Percentiles rank a stretch among this genome's conserved stretches.
Conservation (phyloP, 2,329 filamentous ascomycete genomes). For the Pseudogymnoascus sp. region DNA sequence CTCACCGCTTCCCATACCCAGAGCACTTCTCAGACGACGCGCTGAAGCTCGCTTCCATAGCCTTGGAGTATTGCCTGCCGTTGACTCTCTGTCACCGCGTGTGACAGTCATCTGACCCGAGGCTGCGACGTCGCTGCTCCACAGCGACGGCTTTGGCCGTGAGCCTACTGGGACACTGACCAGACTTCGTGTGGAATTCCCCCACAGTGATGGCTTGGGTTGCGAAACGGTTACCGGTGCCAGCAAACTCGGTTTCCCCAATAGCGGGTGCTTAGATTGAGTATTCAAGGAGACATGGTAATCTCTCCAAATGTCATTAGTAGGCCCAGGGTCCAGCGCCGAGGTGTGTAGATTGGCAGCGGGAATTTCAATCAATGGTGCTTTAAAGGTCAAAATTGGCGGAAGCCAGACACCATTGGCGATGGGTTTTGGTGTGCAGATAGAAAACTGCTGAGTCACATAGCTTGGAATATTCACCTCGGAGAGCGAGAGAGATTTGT, state of each 20-base stretch:
- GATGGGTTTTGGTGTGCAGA: not conserved
- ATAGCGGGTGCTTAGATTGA: not conserved
- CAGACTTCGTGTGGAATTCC: not conserved
- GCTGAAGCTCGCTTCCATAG: not conserved
- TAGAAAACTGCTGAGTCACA: not conserved
- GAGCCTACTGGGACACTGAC: not conserved
- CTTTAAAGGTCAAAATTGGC: not conserved
- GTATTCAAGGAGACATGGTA: not conserved
- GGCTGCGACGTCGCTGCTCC: not conserved
- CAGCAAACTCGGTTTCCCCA: not conserved
- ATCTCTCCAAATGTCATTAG: not conserved
- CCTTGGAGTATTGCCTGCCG: not conserved
- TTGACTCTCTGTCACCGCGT: not conserved
- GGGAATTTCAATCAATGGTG: not conserved
- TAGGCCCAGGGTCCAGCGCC: not conserved
- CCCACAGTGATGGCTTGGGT: not conserved
- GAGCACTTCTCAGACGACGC: not conserved
- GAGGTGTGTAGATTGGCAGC: not conserved
- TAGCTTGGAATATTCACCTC: not conserved
- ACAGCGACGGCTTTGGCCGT: not conserved
- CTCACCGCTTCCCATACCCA: not conserved
- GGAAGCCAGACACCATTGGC: not conserved
- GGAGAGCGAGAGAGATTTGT: not conserved
- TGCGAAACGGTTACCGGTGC: not conserved
- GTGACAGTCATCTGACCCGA: not conserved